phyloP scores from a whole-genome alignment of 345 rosid species.

The Crucihimalaya himalaica region DNA sequence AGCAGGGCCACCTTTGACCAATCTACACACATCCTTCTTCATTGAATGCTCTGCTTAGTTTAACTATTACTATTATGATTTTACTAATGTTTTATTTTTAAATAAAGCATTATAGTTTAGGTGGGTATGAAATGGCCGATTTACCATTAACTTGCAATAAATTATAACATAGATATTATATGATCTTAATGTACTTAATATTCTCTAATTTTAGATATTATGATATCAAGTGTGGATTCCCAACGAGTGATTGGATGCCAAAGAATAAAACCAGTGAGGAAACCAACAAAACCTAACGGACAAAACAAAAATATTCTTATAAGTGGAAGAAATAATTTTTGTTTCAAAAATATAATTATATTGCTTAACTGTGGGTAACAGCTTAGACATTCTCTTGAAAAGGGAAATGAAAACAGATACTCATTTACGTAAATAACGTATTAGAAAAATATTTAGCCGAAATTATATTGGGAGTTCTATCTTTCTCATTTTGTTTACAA shows the following conservation, averaged over 20 bases:
- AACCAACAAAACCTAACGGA: constrained; percentile 45
- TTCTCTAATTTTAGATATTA: constrained; percentile 24
- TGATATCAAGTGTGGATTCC: constrained; percentile 30
- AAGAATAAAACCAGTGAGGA: constrained; percentile 43
- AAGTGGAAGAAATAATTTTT: constrained; percentile 26
- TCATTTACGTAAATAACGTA: not conserved
- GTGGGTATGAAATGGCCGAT: no score
- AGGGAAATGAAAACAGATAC: not conserved
- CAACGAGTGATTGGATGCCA: constrained; percentile 30
- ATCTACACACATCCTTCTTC: no score
- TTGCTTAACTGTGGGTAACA: constrained; percentile 34
- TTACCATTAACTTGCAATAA: not conserved
- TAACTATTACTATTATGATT: no score
- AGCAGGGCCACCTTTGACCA: no score
- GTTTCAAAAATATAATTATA: constrained; percentile 3
- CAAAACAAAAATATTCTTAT: constrained; percentile 39
- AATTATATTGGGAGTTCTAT: not conserved
- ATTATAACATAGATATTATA: not conserved
- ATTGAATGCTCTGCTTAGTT: no score
- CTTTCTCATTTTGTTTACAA: not conserved
- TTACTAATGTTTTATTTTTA: no score
- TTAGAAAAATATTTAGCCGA: not conserved
- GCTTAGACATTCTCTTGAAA: constrained; percentile 33
- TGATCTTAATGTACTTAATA: constrained; percentile 27
- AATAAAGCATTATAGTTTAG: no score